Percentiles rank a stretch among this genome's conserved stretches.
phyloP scores from a whole-genome alignment of 495 filamentous ascomycete species.

The Trichodelitschia bisporula region DNA sequence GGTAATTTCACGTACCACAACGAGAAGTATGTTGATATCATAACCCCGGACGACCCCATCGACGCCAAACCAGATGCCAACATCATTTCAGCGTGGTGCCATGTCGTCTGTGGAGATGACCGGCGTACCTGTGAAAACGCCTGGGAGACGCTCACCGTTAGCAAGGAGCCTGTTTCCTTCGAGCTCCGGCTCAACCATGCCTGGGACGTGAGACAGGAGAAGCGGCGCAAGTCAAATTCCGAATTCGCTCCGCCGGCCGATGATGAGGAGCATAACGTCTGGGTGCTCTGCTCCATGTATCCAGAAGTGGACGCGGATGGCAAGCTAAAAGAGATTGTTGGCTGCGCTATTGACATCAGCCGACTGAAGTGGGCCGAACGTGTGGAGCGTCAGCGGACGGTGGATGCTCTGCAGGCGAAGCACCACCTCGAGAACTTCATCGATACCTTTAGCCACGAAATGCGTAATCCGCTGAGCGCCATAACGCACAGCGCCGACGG shows the following conservation, averaged over 20 bases:
- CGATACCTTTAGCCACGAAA: constrained; percentile 13
- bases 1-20: constrained; percentile 6
- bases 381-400: constrained; percentile 3
- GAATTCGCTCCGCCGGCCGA: too few relatives aligned
- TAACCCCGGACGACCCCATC: too few relatives aligned
- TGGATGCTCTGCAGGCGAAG: constrained; percentile 6
- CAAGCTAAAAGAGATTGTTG: constrained; percentile 2
- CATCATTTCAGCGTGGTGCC: too few relatives aligned
- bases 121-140: too few relatives aligned
- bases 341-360: constrained; percentile 5
- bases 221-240: too few relatives aligned
- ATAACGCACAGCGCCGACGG: constrained; percentile 12
- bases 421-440: constrained; percentile 11
- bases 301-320: constrained; percentile 5
- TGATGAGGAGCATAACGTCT: too few relatives aligned
- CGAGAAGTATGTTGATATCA: constrained; percentile 6
- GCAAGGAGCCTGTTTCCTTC: too few relatives aligned
- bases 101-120: too few relatives aligned
- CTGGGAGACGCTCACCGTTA: too few relatives aligned
- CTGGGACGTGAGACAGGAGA: too few relatives aligned
- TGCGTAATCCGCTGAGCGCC: constrained; percentile 11
- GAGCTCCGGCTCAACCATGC: too few relatives aligned
- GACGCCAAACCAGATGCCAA: too few relatives aligned
- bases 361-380: constrained; percentile 7
- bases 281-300: constrained; percentile 5